A percentile compares a stretch with the other conserved stretches of the same genome.
Conservation (phyloP, 106 monocot genomes). For the Dendrobium chrysotoxum region DNA sequence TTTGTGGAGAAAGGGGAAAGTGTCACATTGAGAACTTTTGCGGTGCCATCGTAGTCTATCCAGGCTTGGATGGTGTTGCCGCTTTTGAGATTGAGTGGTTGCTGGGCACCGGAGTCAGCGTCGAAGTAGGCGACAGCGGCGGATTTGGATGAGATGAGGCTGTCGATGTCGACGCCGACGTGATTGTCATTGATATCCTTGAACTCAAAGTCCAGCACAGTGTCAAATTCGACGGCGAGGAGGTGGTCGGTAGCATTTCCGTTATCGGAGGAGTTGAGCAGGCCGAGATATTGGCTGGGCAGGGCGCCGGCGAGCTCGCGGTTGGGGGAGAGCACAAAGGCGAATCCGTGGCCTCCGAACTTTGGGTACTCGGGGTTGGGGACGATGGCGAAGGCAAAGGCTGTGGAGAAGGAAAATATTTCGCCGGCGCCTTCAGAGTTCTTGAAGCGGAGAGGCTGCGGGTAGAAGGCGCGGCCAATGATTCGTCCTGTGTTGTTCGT, state of each 20-base stretch:
- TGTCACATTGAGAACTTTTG: slow-evolving; percentile 11
- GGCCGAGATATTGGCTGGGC: slow-evolving; percentile 14
- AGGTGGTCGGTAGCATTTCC: slow-evolving; percentile 12
- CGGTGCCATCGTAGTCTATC: slow-evolving; percentile 7
- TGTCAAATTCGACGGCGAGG: slow-evolving; percentile 19
- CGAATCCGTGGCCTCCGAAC: slow-evolving; percentile 15
- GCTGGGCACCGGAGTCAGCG: not conserved
- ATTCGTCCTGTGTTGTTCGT: slow-evolving; percentile 21
- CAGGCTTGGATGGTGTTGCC: slow-evolving; percentile 1
- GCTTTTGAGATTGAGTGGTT: slow-evolving; percentile 3
- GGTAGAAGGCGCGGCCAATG: slow-evolving; percentile 23
- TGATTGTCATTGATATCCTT: slow-evolving; percentile 18
- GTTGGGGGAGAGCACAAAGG: slow-evolving; percentile 15
- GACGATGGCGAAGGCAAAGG: slow-evolving; percentile 20
- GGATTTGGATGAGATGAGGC: slow-evolving; percentile 4
- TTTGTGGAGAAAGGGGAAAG: slow-evolving; percentile 13
- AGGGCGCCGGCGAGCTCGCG: slow-evolving; percentile 2
- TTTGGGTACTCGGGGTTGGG: slow-evolving; percentile 12
- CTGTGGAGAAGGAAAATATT: slow-evolving; percentile 16
- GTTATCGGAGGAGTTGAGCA: slow-evolving; percentile 9
- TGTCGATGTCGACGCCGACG: slow-evolving; percentile 19
- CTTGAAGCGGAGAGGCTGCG: slow-evolving; percentile 9
- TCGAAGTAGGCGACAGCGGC: not conserved
- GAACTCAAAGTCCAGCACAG: slow-evolving; percentile 26
- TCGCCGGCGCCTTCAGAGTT: slow-evolving; percentile 9